Conservation (phyloP, 257 asterid genomes). For the Gentiana straminea region DNA sequence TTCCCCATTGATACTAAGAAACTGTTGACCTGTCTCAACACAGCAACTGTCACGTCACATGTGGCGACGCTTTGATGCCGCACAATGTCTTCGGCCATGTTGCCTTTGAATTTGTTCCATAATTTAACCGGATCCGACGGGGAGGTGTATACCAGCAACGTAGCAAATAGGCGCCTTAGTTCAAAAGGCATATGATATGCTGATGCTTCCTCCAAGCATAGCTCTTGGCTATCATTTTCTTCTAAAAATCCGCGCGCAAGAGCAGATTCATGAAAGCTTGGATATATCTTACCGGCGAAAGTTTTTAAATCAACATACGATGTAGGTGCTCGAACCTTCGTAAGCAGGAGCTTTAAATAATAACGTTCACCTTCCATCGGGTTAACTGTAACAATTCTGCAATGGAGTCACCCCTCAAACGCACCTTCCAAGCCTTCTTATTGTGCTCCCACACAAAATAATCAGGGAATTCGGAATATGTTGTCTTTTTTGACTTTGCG, state of each 20-base stretch:
- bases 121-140: not conserved
- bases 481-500: not conserved
- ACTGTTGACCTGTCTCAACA: too few species aligned
- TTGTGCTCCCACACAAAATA: too few species aligned
- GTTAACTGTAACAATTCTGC: too few species aligned
- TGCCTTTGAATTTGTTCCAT: too few species aligned
- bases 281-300: not conserved
- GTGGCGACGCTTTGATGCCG: too few species aligned
- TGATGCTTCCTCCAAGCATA: not conserved
- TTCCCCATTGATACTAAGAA: too few species aligned
- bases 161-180: not conserved
- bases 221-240: not conserved
- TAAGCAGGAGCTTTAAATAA: not conserved
- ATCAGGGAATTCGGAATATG: not conserved
- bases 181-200: not conserved
- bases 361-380: not conserved
- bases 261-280: not conserved
- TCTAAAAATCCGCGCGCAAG: not conserved
- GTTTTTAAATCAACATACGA: not conserved
- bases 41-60: too few species aligned
- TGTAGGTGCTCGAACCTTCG: not conserved
- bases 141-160: not conserved
- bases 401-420: too few species aligned
- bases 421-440: too few species aligned
- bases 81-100: too few species aligned